phyloP scores from a whole-genome alignment of 345 rosid genomes.

The Populus ilicifolia region DNA sequence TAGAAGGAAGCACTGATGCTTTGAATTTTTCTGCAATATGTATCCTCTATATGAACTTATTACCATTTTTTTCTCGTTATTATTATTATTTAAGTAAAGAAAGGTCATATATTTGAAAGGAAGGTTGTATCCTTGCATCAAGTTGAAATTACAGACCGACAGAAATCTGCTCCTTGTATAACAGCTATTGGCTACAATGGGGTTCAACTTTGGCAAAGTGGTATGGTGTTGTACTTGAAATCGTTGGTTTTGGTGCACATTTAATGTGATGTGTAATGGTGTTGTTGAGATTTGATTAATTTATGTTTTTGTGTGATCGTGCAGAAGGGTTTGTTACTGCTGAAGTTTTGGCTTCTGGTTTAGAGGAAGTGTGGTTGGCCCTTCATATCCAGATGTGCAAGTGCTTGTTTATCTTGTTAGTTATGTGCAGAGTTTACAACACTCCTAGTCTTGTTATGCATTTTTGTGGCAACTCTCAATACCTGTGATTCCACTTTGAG shows the following conservation, averaged over 20 bases:
- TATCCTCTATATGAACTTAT: conserved; percentile 47
- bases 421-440: neutral
- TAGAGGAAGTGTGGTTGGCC: conserved; percentile 78
- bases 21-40: conserved; percentile 71
- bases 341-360: conserved; percentile 60
- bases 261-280: neutral
- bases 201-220: conserved; percentile 71
- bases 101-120: neutral
- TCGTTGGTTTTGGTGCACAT: conserved; percentile 5
- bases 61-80: neutral
- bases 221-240: conserved; percentile 29
- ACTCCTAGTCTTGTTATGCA: neutral
- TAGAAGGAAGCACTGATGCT: conserved; percentile 56
- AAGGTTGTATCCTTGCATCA: conserved; percentile 55
- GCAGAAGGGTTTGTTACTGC: conserved; percentile 74
- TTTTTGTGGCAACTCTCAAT: neutral
- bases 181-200: conserved; percentile 85
- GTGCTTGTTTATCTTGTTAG: conserved; percentile 2
- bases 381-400: conserved; percentile 72
- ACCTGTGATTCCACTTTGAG: neutral
- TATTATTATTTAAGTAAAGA: no score
- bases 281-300: neutral
- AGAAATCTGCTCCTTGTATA: conserved; percentile 65
- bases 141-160: conserved; percentile 51
- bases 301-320: conserved; percentile 16